Conservation (phyloP, 2,329 filamentous ascomycete species). For the Pseudogymnoascus sp. region DNA sequence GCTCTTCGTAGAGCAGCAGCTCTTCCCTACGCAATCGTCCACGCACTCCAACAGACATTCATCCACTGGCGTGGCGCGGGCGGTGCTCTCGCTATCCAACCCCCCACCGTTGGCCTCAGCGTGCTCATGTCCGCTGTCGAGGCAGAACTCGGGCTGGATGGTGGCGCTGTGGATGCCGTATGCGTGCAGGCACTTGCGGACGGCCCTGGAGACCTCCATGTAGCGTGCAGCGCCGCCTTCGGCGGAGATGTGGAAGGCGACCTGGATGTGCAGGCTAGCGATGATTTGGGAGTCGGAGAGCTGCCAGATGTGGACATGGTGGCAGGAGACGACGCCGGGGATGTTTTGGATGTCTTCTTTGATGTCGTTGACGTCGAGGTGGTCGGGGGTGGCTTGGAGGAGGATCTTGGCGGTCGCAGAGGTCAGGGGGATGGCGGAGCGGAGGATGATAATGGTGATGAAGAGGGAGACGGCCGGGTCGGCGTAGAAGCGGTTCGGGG, state of each 20-base stretch:
- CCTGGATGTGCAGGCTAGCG: constrained; percentile 86
- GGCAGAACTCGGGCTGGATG: constrained; percentile 85
- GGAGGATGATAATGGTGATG: constrained; percentile 75
- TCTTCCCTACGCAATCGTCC: constrained; percentile 28
- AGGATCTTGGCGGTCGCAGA: constrained; percentile 79
- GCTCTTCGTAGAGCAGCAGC: constrained; percentile 24
- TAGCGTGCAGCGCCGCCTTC: constrained; percentile 66
- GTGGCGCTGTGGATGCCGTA: constrained; percentile 97
- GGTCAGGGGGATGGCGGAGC: constrained; percentile 71
- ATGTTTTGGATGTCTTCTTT: constrained; percentile 83
- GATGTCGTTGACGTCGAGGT: constrained; percentile 82
- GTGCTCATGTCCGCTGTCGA: constrained; percentile 37
- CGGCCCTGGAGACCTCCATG: constrained; percentile 80
- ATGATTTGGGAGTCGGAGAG: constrained; percentile 91
- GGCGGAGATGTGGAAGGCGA: constrained; percentile 81
- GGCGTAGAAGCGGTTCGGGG: constrained; percentile 74
- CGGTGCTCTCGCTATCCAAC: constrained; percentile 22
- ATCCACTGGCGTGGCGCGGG: constrained; percentile 17
- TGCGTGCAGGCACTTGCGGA: constrained; percentile 82
- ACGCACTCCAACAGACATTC: constrained; percentile 28
- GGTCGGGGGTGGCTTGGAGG: constrained; percentile 85
- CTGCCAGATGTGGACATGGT: constrained; percentile 97
- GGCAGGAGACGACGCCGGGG: constrained; percentile 79
- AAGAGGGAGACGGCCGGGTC: constrained; percentile 89
- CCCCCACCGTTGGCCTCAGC: constrained; percentile 15